Conservation (phyloP, 1,284 basidiomycete genomes). For the Ceratorhiza oryzae-sativae region DNA sequence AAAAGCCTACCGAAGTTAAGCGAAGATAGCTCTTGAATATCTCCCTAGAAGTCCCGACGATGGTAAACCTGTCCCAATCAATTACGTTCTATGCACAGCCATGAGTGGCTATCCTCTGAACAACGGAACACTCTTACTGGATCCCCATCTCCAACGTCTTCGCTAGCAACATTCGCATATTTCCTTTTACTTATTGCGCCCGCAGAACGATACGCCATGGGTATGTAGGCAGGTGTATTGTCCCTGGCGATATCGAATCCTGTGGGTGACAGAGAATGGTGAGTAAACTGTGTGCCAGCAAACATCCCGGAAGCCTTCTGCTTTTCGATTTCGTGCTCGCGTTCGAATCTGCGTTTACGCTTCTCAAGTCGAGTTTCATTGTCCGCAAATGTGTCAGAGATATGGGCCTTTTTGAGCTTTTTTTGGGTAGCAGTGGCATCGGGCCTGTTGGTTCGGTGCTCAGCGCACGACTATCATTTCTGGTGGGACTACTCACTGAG, state of each 20-base stretch:
- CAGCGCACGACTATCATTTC: not conserved
- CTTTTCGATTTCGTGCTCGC: slow-evolving; percentile 81
- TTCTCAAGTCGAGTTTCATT: slow-evolving; percentile 65
- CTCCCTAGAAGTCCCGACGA: slow-evolving; percentile 88
- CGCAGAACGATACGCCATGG: slow-evolving; percentile 39
- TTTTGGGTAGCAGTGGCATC: slow-evolving; percentile 55
- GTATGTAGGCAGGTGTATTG: slow-evolving; percentile 32
- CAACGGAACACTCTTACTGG: not conserved
- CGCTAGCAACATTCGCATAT: slow-evolving; percentile 36
- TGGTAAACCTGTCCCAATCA: slow-evolving; percentile 95
- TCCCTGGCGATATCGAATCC: slow-evolving; percentile 38
- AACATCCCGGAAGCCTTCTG: slow-evolving; percentile 56
- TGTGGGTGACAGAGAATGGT: slow-evolving; percentile 38
- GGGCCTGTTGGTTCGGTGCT: slow-evolving; percentile 19
- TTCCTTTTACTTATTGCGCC: slow-evolving; percentile 36
- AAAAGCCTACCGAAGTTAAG: slow-evolving; percentile 79
- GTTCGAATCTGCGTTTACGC: slow-evolving; percentile 77
- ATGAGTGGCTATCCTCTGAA: not conserved
- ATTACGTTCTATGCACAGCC: slow-evolving; percentile 77
- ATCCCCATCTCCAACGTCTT: slow-evolving; percentile 37
- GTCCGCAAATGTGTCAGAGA: slow-evolving; percentile 56
- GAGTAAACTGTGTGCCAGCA: slow-evolving; percentile 35
- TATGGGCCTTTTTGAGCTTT: slow-evolving; percentile 69
- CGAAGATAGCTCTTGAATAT: slow-evolving; percentile 97
- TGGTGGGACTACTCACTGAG: slow-evolving; percentile 53